Evolutionary conservation across 345 rosid species (phyloP), one percentile per base, ranked within the genome.

Genomic region (Theobroma cacao): DNA sequence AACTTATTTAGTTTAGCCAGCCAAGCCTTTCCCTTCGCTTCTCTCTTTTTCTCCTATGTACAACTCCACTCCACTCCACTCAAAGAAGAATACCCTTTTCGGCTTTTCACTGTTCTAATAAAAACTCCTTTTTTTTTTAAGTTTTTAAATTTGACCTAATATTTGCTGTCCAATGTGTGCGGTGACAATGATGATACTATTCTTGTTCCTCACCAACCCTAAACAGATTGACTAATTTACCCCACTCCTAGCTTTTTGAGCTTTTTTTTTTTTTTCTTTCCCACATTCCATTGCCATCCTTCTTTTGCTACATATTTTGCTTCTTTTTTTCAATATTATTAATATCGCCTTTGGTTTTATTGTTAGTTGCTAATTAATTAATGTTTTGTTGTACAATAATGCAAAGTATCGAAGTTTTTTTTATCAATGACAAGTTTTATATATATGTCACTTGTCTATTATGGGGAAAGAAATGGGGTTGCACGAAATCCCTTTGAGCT

Each of bases 161-260:
- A 45, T 50, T 5, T 71, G 24, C 18, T 52, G 43, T 72, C 61
- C 62, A 72, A 72, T 33, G 45, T 50, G 45, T 33, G 5, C n/a
- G 75, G 61, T 72, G 74, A 72, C 75, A 33, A n/a, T 52, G 52
- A 33, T 72, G 7, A 31, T 20, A 52, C 11, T 33, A 72, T 72
- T 52, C 30, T 72, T 72, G 61, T 52, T 72, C 75, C 75, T 72
- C 75, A 72, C 61, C 75, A 52, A 72, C 61, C 62, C 61, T 72
- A 72, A 72, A 52, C 47, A 31, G n/a, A 20, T 52, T 33, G 20
- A 52, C 62, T 70, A 48, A 28, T 30, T 70, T 48, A 70, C 59
- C 74, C 59, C 59, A 30, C 75, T n/a, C 62, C 47, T n/a, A 52
- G 24, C 74, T n/a, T 41, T 41, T 41, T 38, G 41, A 38, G 24